Percentiles rank a stretch among this genome's conserved stretches.
Evolutionary conservation across 805 yeast genomes (phyloP).

Genomic region (Suhomyces canberraensis): DNA sequence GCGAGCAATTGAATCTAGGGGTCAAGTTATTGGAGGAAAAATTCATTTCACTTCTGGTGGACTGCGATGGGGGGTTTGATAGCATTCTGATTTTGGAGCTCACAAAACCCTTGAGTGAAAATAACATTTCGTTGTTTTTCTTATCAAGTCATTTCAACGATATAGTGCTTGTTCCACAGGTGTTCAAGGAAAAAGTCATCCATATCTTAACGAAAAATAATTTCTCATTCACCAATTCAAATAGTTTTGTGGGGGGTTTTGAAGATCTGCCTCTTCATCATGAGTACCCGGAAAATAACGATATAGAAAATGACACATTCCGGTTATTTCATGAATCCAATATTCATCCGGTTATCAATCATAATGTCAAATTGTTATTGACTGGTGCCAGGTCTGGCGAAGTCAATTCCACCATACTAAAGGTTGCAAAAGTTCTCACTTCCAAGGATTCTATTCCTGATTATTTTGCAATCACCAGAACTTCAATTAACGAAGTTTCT

Average conservation of each 20-base stretch:
- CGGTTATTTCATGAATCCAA: slow-evolving; percentile 29
- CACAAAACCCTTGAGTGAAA: slow-evolving; percentile 56
- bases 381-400: slow-evolving; percentile 60
- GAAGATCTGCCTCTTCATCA: background rate
- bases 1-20: slow-evolving; percentile 32
- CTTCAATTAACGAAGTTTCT: slow-evolving; percentile 50
- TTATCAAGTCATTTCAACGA: slow-evolving; percentile 62
- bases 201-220: slow-evolving; percentile 40
- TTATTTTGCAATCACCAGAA: slow-evolving; percentile 52
- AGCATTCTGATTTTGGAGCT: slow-evolving; percentile 51
- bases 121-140: slow-evolving; percentile 58
- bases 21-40: slow-evolving; percentile 40
- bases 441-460: slow-evolving; percentile 28
- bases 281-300: background rate
- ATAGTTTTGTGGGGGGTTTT: background rate
- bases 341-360: slow-evolving; percentile 45
- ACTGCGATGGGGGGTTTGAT: slow-evolving; percentile 56
- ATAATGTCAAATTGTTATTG: slow-evolving; percentile 40
- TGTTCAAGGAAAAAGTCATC: slow-evolving; percentile 43
- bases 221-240: slow-evolving; percentile 30
- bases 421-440: slow-evolving; percentile 39
- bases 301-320: slow-evolving; percentile 35
- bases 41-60: slow-evolving; percentile 55
- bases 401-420: slow-evolving; percentile 37
- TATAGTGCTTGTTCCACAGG: slow-evolving; percentile 55